phyloP scores from a whole-genome alignment of 2,329 filamentous ascomycete genomes.

The Cladosporium sphaerospermum region DNA sequence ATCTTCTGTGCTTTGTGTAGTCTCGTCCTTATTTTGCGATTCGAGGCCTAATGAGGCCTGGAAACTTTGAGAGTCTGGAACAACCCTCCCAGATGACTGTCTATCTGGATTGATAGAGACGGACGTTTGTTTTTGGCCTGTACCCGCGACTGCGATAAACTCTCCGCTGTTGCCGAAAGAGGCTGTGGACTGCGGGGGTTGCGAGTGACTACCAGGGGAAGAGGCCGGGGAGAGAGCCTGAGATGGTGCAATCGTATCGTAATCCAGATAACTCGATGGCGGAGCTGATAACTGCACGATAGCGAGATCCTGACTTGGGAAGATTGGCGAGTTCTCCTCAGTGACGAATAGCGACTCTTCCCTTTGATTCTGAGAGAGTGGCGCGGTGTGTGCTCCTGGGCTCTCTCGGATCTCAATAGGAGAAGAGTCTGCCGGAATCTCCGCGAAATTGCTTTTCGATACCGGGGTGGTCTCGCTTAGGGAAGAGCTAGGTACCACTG shows the following conservation, averaged over 20 bases:
- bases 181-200: background rate
- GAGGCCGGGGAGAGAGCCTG: background rate
- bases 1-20: background rate
- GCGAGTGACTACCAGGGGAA: background rate
- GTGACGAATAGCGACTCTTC: slow-evolving; percentile 18
- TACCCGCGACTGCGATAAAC: background rate
- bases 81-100: slow-evolving; percentile 3
- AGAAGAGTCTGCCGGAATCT: background rate
- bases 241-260: background rate
- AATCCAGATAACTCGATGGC: slow-evolving; percentile 22
- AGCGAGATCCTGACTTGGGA: slow-evolving; percentile 4
- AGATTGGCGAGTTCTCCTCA: background rate
- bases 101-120: background rate
- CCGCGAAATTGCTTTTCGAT: background rate
- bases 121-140: background rate
- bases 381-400: slow-evolving; percentile 13
- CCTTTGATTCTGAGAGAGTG: background rate
- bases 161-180: background rate
- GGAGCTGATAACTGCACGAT: slow-evolving; percentile 19
- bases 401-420: slow-evolving; percentile 23
- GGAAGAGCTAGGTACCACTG: slow-evolving; percentile 2
- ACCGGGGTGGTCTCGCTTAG: background rate
- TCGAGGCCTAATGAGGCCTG: background rate
- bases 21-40: background rate
- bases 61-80: slow-evolving; percentile 16